Conservation (phyloP, 31 red algal genomes). For the Odonthalia washingtoniensis region DNA sequence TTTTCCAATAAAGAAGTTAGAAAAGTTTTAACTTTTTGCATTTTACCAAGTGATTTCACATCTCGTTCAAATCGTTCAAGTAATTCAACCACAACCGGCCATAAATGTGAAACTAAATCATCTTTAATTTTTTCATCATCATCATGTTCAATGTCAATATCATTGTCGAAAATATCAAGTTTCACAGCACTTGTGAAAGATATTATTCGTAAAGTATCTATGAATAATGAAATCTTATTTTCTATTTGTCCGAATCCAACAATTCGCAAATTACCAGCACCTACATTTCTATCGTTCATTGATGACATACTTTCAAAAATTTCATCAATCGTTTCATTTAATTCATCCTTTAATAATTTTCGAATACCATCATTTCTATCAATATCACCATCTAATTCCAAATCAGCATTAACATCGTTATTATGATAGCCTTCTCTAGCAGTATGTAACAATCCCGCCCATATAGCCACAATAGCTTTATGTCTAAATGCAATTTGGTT, state of each 20-base stretch:
- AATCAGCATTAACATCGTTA: neutral
- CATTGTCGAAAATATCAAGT: slow-evolving; percentile 4
- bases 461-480: slow-evolving; percentile 39
- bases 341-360: neutral
- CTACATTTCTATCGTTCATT: neutral
- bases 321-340: neutral
- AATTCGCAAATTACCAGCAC: too few relatives aligned
- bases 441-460: neutral
- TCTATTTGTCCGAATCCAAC: neutral
- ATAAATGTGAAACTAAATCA: neutral
- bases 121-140: neutral
- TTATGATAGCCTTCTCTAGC: neutral
- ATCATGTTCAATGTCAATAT: slow-evolving; percentile 14
- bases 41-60: neutral
- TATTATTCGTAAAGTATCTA: neutral
- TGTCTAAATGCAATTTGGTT: neutral
- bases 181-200: neutral
- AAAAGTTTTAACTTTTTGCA: neutral
- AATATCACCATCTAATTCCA: neutral
- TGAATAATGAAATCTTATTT: neutral
- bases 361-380: neutral
- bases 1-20: slow-evolving; percentile 16
- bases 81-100: neutral
- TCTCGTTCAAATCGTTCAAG: neutral
- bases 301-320: neutral